Base-by-base conservation (phyloP, 2,329 filamentous ascomycete species). In the Colletotrichum acutatum region DNA sequence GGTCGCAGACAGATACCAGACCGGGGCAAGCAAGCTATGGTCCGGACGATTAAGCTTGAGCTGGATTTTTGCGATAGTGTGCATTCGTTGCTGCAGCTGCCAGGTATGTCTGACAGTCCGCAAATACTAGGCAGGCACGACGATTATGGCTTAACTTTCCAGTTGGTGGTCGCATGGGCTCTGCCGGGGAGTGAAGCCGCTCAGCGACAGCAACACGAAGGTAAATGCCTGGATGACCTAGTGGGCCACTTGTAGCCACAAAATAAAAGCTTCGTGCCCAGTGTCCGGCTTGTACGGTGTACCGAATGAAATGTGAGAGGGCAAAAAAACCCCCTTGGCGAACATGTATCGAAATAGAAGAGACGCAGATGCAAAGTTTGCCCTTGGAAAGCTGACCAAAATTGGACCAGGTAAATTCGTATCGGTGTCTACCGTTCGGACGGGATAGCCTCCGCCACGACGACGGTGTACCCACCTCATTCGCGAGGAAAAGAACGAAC, bases 291-390 rank as follows among this genome's bases (percentile, higher is more conserved):
- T 49, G 46, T 67, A 62, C 58, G 34, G 19, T 37, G 46, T 67
- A 30, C 24, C 59, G 19, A 34, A 34, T 24, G 28, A 24, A 30
- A 53, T n/a, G 60, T 7, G 46, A 12, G 7, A 62, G 57, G 64
- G 64, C 34, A 58, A 57, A 22, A 52, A 66, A 22, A 59, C 7
- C 16, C 42, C 16, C 19, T 42, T 22, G 37, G 28, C 28, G 28
- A 53, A 26, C 28, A 56, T 66, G 49, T 28, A 56, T 70, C 34
- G 62, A 59, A 14, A 28, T 30, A 49, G 24, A 52, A 24, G 28
- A 53, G 66, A 69, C 59, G 63, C 69, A 59, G 58, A 72, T 65
- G 66, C 30, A 64, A 53, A 42, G 53, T 59, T 58, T 64, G 22
- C 53, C 30, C 14, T 58, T 34, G 57, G 53, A 54, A 52, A 30